Evolutionary conservation across 371 early-diverging fungal genomes (phyloP).

Genomic region (Chytridium lagenaria): DNA sequence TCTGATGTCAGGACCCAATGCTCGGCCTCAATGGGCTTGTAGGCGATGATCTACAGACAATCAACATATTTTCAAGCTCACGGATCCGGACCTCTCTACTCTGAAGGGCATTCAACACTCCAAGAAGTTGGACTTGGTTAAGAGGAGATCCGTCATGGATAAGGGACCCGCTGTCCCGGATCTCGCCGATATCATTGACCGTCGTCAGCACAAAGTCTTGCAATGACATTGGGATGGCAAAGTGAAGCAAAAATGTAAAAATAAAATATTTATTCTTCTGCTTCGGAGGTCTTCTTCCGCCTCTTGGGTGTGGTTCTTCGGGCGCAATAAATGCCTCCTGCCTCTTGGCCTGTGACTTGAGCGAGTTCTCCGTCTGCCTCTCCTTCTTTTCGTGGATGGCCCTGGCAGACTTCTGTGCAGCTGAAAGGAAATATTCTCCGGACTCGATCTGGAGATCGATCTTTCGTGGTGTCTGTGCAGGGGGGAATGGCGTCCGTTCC

Average conservation of each 20-base stretch:
- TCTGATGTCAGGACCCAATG: constrained; percentile 84
- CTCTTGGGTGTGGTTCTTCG: constrained; percentile 52
- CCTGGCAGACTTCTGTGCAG: constrained; percentile 16
- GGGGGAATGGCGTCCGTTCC: constrained; percentile 89
- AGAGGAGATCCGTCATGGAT: constrained; percentile 61
- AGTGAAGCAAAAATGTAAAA: not conserved
- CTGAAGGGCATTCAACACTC: constrained; percentile 84
- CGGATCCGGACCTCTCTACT: constrained; percentile 74
- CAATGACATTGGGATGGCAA: constrained; percentile 12
- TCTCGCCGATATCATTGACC: constrained; percentile 32
- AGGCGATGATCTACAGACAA: constrained; percentile 76
- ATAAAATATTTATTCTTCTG: not conserved
- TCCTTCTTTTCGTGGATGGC: constrained; percentile 72
- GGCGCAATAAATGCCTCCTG: constrained; percentile 79
- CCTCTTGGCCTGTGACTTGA: constrained; percentile 67
- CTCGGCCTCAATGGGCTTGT: constrained; percentile 80
- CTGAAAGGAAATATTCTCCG: constrained; percentile 91
- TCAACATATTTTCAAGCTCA: not conserved
- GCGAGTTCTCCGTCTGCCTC: constrained; percentile 64
- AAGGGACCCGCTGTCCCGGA: constrained; percentile 66
- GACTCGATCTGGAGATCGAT: constrained; percentile 92
- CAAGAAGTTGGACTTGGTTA: constrained; percentile 76
- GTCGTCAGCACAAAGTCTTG: constrained; percentile 37
- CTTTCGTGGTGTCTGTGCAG: constrained; percentile 84
- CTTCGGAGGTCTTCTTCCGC: constrained; percentile 44